Evolutionary conservation across 2,329 filamentous ascomycete species (phyloP), one percentile per base, ranked within the genome.

Genomic region (Capronia americana): DNA sequence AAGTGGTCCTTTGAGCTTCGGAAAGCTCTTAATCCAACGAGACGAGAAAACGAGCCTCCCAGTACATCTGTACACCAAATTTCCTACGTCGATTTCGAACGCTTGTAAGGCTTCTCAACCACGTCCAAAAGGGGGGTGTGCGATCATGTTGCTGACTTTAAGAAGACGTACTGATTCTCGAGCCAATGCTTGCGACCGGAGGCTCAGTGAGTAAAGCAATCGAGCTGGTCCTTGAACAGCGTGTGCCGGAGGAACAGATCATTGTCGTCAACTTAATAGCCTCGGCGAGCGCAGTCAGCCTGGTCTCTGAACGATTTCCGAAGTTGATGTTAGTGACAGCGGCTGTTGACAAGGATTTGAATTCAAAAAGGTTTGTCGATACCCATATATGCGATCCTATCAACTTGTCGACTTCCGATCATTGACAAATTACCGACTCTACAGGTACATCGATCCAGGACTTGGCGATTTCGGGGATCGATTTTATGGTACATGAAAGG

Each of bases 381-480:
- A 38, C 6, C 6, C 11, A 38, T 38, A 38, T 38, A 38, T 38
- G 34, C 34, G 11, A 14, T 56, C 24, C n/a, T 20, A n/a, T n/a
- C 48, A 12, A 51, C 44, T 59, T 62, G 32, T 57, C 38, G 28
- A 57, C 26, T 24, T 14, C 17, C 6, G 44, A 46, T 63, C 14
- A 46, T 20, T 48, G 51, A 48, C 20, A 53, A 14, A 38, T 23
- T 24, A 23, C 20, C 28, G 34, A 58, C 34, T 50, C 41, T 41
- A 28, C 58, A 78, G 75, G 34, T 74, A 77, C 60, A 77, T 78
- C 58, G 69, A 66, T n/a, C 76, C 77, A 28, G 76, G 77, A 4
- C 54, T 78, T 56, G 76, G 77, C 3, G 77, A 78, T 53, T 78
- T 78, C 65, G 77, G 77, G 1, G 77, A 78, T 55, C 68, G 76